Conservation (phyloP, 2,329 filamentous ascomycete genomes). For the Aspergillus neoniger region DNA sequence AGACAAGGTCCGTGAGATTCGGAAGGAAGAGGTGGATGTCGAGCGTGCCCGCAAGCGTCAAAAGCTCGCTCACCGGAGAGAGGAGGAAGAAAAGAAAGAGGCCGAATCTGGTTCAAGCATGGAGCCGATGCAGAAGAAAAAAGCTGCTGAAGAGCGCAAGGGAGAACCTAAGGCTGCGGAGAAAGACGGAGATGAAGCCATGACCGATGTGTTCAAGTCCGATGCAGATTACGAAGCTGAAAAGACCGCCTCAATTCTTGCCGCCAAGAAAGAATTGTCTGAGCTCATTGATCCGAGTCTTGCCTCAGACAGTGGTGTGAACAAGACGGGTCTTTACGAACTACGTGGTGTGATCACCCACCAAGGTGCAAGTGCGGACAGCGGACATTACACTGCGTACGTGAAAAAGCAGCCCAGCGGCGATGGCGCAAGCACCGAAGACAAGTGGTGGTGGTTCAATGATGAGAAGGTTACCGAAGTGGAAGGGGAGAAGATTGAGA, state of each 20-base stretch:
- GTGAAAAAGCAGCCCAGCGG: constrained; percentile 84
- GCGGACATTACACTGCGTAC: constrained; percentile 96
- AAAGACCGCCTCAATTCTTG: constrained; percentile 70
- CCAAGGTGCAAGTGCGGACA: constrained; percentile 94
- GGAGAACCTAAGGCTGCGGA: constrained; percentile 51
- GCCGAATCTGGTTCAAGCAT: constrained; percentile 31
- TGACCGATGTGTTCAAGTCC: constrained; percentile 80
- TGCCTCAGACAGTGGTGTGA: constrained; percentile 75
- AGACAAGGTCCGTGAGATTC: constrained; percentile 91
- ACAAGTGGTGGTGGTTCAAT: constrained; percentile 99
- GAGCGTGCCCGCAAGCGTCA: constrained; percentile 90
- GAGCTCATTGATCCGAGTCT: constrained; percentile 74
- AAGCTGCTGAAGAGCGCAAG: constrained; percentile 53
- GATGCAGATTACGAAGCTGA: constrained; percentile 91
- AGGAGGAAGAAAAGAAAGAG: constrained; percentile 52
- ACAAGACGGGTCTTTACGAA: constrained; percentile 94
- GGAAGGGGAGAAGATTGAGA: constrained; percentile 84
- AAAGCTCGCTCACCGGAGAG: constrained; percentile 66
- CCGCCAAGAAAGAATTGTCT: constrained; percentile 85
- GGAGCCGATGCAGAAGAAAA: constrained; percentile 52
- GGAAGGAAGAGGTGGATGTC: constrained; percentile 92
- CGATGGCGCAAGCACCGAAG: constrained; percentile 76
- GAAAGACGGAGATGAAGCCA: constrained; percentile 70
- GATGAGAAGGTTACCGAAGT: constrained; percentile 97
- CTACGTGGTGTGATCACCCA: constrained; percentile 92